phyloP scores from a whole-genome alignment of 2,329 filamentous ascomycete genomes.

The Fusarium brevicatenulatum region DNA sequence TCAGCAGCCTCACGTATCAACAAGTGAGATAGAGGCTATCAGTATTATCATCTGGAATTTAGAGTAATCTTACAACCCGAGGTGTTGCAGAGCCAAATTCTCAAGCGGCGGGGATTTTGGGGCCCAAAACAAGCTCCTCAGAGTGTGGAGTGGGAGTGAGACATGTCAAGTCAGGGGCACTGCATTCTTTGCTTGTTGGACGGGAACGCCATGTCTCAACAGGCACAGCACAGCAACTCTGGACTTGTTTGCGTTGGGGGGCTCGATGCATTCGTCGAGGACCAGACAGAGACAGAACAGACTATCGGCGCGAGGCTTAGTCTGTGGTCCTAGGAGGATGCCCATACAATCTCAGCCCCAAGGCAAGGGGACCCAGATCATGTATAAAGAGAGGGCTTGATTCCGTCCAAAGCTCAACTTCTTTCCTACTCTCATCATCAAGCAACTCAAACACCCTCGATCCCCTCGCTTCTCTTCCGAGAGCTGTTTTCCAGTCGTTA shows the following conservation, averaged over 20 bases:
- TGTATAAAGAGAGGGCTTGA: conserved; percentile 45
- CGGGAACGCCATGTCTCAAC: conserved; percentile 41
- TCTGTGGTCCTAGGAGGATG: conserved; percentile 7
- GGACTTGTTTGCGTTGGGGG: not conserved
- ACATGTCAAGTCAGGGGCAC: conserved; percentile 37
- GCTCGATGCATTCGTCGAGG: conserved; percentile 35
- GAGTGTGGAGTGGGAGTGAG: conserved; percentile 28
- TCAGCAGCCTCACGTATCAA: not conserved
- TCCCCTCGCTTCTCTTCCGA: conserved; percentile 46
- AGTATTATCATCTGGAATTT: conserved; percentile 34
- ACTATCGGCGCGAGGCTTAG: conserved; percentile 16
- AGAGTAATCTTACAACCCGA: conserved; percentile 31
- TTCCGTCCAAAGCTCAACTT: conserved; percentile 29
- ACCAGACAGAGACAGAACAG: not conserved
- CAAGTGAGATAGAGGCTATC: not conserved
- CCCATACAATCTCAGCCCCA: conserved; percentile 19
- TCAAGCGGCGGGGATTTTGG: conserved; percentile 24
- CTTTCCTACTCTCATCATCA: conserved; percentile 37
- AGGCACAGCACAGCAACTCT: conserved; percentile 3
- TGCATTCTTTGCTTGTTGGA: conserved; percentile 37
- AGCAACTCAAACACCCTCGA: conserved; percentile 45
- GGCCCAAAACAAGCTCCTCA: not conserved
- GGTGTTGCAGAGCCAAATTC: not conserved
- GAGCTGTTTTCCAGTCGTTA: conserved; percentile 43
- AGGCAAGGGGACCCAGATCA: conserved; percentile 3